A percentile compares a stretch with the other conserved stretches of the same genome.
Conservation (phyloP, 2,329 filamentous ascomycete genomes). For the Pseudogymnoascus sp. region DNA sequence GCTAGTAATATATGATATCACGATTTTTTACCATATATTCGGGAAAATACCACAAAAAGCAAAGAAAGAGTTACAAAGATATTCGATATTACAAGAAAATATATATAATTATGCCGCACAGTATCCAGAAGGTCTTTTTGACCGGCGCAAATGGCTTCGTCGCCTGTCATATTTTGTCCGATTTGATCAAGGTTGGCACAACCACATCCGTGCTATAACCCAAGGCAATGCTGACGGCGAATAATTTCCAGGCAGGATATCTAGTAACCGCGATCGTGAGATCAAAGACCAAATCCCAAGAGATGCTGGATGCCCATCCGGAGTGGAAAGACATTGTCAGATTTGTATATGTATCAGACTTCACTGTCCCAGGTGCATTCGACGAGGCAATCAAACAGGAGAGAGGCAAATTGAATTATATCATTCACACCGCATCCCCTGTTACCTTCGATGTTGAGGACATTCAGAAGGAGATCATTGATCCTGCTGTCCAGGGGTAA, state of each 20-base stretch:
- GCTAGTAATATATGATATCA: neutral
- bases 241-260: neutral
- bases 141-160: constrained; percentile 30
- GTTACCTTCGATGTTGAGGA: constrained; percentile 30
- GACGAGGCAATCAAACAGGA: constrained; percentile 48
- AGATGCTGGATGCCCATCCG: constrained; percentile 34
- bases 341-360: constrained; percentile 55
- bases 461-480: constrained; percentile 36
- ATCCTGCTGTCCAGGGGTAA: constrained; percentile 47
- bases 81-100: neutral
- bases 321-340: constrained; percentile 20
- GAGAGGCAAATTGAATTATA: constrained; percentile 42
- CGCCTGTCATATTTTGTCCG: constrained; percentile 23
- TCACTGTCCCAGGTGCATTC: constrained; percentile 65
- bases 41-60: neutral
- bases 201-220: neutral
- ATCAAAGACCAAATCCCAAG: constrained; percentile 36
- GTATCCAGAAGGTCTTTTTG: constrained; percentile 21
- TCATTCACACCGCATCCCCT: constrained; percentile 65
- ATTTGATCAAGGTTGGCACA: neutral
- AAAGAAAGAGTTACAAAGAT: neutral
- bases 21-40: neutral
- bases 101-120: neutral
- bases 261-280: constrained; percentile 32
- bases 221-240: neutral